These are phyloP conservation scores for Hypoxylon sp. DNA, from an alignment of 2,329 filamentous ascomycete genomes.

Conservation along the genomic window DNA sequence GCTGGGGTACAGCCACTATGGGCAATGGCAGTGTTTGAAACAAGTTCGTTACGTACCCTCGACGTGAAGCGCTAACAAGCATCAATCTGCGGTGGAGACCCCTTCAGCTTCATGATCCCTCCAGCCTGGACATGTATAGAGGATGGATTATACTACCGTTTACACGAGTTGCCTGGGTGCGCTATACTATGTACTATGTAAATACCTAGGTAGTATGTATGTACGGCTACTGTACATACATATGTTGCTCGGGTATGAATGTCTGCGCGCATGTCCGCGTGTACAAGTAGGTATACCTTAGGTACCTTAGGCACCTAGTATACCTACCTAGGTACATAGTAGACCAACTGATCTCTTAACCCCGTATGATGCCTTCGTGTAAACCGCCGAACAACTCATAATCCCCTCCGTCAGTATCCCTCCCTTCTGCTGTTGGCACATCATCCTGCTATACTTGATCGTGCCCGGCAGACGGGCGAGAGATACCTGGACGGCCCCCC, in stretches of 20 bases:
- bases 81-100: constrained; percentile 20
- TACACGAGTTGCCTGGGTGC: too few relatives aligned
- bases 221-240: too few relatives aligned
- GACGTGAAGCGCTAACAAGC: constrained; percentile 33
- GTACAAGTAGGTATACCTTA: too few relatives aligned
- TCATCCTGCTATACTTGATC: constrained; percentile 20
- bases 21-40: constrained; percentile 39
- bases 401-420: constrained; percentile 1
- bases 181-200: too few relatives aligned
- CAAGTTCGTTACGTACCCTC: constrained; percentile 36
- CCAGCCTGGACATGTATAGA: background rate
- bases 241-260: too few relatives aligned
- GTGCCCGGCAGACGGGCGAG: constrained; percentile 3
- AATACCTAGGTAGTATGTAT: too few relatives aligned
- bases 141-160: too few relatives aligned
- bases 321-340: too few relatives aligned
- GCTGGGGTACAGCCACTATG: constrained; percentile 39
- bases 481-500: constrained; percentile 3
- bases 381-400: background rate
- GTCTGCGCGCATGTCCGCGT: too few relatives aligned
- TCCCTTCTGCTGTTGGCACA: constrained; percentile 13
- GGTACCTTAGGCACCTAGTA: too few relatives aligned
- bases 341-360: too few relatives aligned
- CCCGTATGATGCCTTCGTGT: too few relatives aligned
- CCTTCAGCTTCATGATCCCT: constrained; percentile 24